Evolutionary conservation across 257 asterid species (phyloP), one percentile per base, ranked within the genome.

Genomic region (Euphrasia confusa): DNA sequence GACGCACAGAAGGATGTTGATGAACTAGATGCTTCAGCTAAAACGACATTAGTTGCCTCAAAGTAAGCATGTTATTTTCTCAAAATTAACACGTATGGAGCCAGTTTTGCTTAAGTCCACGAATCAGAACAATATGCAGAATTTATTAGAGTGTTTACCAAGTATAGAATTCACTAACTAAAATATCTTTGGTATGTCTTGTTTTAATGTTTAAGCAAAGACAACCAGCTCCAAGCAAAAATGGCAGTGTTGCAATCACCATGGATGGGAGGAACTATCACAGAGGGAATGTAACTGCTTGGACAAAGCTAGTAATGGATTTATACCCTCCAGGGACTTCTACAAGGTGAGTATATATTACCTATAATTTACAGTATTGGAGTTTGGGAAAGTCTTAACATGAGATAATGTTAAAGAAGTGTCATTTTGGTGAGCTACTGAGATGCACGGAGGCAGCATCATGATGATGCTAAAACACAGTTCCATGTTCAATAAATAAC

Each of bases 141-240:
- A 61, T 14, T 10, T 40, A 37, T 54, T 48, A 66, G 33, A 50
- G 4, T 70, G 15, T 69, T 65, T 7, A 15, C 47, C 37, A 40
- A 55, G 33, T 64, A 54, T 68, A 48, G 47, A 70, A 37, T 68
- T 70, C 70, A 73, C 84, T 86, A 75, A 75, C 76, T 75, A 75
- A 53, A 65, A 57, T 66, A 33, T 60, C 65, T 77, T 69, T 69
- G 76, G 44, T 56, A 18, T 68, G 64, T 72, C 63, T 72, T 82
- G 83, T 79, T 79, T 69, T 73, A 81, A 85, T 78, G 96, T 75
- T 84, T 82, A 86, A 89, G 95, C 84, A 86, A 92, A 89, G 97
- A 81, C 97, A 87, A 72, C 94, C 96, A 60, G 97, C 95, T 78
- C 83, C 97, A 75, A 89, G 95, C 95, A 87, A 85, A 77, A 85